Conservation (phyloP, 257 asterid genomes). For the Salvia rosmarinus region DNA sequence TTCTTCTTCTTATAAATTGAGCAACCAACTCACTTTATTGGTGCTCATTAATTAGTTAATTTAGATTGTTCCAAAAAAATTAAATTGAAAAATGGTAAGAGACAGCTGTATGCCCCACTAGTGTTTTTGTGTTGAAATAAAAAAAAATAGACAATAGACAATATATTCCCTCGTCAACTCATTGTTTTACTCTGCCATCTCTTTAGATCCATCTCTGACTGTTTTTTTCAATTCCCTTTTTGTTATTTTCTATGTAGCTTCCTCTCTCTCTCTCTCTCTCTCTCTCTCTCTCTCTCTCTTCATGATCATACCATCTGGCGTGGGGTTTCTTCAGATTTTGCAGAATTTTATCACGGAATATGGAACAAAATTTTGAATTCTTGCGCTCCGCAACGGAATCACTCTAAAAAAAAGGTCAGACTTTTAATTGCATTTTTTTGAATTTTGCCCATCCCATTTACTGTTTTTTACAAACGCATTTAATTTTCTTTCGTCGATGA, state of each 20-base stretch:
- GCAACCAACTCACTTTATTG: background rate
- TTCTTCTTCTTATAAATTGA: too few relatives aligned
- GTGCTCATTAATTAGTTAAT: background rate
- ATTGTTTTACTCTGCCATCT: background rate
- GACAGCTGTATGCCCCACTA: slow-evolving; percentile 9
- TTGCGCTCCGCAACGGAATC: slow-evolving; percentile 21
- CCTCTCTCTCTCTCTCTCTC: background rate
- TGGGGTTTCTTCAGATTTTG: slow-evolving; percentile 16
- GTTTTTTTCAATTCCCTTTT: slow-evolving; percentile 9
- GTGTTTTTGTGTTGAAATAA: background rate
- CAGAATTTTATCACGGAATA: background rate
- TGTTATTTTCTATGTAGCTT: slow-evolving; percentile 16
- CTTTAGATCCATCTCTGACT: slow-evolving; percentile 28
- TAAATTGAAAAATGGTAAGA: too few relatives aligned
- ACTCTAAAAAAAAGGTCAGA: slow-evolving; percentile 32
- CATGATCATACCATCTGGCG: slow-evolving; percentile 7
- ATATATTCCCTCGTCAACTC: slow-evolving; percentile 9
- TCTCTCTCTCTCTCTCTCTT: slow-evolving; percentile 1
- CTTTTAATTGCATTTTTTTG: slow-evolving; percentile 6
- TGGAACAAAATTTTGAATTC: background rate
- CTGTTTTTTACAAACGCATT: slow-evolving; percentile 22
- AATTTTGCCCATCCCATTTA: background rate
- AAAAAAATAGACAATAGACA: background rate
- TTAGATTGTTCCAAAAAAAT: background rate
- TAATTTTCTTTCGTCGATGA: background rate